Base-by-base conservation (phyloP, 306 rosid species). In the Leucaena leucocephala region DNA sequence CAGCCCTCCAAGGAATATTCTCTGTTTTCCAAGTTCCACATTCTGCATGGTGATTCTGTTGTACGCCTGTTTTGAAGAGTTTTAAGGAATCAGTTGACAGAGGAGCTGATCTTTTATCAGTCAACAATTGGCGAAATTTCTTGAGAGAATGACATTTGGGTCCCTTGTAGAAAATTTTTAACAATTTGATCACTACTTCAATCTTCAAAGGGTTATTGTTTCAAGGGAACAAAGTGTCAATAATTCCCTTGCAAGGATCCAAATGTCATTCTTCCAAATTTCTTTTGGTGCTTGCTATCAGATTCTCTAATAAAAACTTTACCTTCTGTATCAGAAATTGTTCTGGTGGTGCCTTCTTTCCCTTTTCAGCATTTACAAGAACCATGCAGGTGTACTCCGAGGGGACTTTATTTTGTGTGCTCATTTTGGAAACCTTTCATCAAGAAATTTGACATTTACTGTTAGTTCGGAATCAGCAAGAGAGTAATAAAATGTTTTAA, bases 321-420 rank as follows among this genome's bases (percentile, higher is more conserved):
- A 95, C 99, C 96, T 88, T 86, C 80, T 88, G 85, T 17, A 79
- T 49, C 66, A 74, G 82, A 65, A 74, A 71, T 14, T 75, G 52
- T 68, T 83, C 89, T 2, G 91, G 84, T 55, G 87, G 84, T 55
- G 87, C 82, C 85, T 90, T 93, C 85, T 86, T 82, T 76, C 76
- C 87, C 68, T 79, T 81, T 3, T 82, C 80, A 44, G 80, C 72
- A 77, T 70, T 85, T 57, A 71, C 68, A 63, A 91, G 88, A 80
- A 84, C 74, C 86, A 83, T 52, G 85, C 84, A 80, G 78, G 94
- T 87, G 77, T 91, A 87, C 87, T 95, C 99, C 7, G 96, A 93
- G 21, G 91, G 89, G 73, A 93, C 85, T 79, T 90, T 87, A 11
- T 88, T 84, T 86, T 85, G 97, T 73, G 84, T 84, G 85, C 99